A percentile compares a stretch with the other conserved stretches of the same genome.
Evolutionary conservation across 257 asterid species (phyloP).

Genomic region (Mentha longifolia): DNA sequence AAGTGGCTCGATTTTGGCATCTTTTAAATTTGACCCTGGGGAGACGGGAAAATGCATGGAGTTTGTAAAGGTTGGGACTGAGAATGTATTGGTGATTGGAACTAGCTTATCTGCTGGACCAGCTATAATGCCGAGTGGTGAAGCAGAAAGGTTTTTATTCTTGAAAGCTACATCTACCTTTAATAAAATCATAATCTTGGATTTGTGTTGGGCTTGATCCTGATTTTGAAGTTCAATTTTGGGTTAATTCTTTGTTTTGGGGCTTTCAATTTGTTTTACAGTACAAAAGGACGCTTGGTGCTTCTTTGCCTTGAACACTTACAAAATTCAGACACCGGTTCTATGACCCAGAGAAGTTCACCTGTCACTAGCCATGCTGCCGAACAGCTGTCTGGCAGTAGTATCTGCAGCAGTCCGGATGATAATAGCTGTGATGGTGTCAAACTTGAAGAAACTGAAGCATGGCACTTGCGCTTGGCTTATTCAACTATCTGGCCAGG

Average conservation of each 20-base stretch:
- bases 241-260: conserved; percentile 17
- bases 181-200: background rate
- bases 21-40: conserved; percentile 85
- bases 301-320: conserved; percentile 78
- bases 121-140: conserved; percentile 95
- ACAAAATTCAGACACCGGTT: conserved; percentile 73
- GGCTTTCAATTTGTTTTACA: conserved; percentile 42
- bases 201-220: conserved; percentile 23
- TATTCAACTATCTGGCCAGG: conserved; percentile 77
- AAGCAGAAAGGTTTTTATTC: conserved; percentile 84
- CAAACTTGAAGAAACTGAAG: conserved; percentile 80
- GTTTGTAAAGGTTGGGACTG: conserved; percentile 74
- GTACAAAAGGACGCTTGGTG: conserved; percentile 89
- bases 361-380: conserved; percentile 60
- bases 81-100: conserved; percentile 87
- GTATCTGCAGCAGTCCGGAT: conserved; percentile 86
- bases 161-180: conserved; percentile 5
- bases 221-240: conserved; percentile 24
- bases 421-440: conserved; percentile 77
- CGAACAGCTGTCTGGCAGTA: conserved; percentile 74
- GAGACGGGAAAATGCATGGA: conserved; percentile 99
- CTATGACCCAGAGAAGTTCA: conserved; percentile 61
- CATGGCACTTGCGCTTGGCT: conserved; percentile 78
- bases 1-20: conserved; percentile 74
- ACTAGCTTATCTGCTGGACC: conserved; percentile 91